Conservation (phyloP, 306 rosid species). For the Styphnolobium japonicum region DNA sequence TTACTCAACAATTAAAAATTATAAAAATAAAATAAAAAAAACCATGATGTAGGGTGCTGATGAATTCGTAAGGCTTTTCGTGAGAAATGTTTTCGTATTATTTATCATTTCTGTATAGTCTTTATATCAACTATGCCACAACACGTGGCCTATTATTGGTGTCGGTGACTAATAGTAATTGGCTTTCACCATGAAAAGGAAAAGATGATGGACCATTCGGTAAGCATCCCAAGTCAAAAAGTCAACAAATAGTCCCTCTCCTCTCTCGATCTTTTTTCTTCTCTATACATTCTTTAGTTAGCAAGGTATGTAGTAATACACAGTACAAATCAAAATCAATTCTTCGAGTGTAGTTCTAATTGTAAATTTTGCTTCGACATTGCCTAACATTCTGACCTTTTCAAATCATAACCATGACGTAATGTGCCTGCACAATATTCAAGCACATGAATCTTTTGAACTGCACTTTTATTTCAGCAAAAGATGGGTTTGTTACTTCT, state of each 20-base stretch:
- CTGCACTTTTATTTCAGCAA: too few relatives aligned
- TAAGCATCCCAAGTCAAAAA: not conserved
- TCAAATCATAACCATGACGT: too few relatives aligned
- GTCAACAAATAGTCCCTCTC: not conserved
- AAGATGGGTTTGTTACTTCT: too few relatives aligned
- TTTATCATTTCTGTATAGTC: not conserved
- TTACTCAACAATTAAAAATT: too few relatives aligned
- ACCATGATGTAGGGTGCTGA: too few relatives aligned
- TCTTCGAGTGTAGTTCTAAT: not conserved
- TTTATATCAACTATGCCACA: not conserved
- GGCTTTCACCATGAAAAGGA: slow-evolving; percentile 14
- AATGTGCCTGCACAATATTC: too few relatives aligned
- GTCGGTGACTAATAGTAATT: slow-evolving; percentile 45
- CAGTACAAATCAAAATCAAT: too few relatives aligned
- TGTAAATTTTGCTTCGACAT: not conserved
- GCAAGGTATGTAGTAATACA: too few relatives aligned
- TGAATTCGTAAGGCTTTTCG: too few relatives aligned
- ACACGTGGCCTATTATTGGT: slow-evolving; percentile 8
- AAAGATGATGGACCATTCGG: not conserved
- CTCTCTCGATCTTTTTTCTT: not conserved
- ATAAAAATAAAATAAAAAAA: not conserved
- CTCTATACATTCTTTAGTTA: too few relatives aligned
- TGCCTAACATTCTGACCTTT: not conserved
- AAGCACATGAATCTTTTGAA: too few relatives aligned
- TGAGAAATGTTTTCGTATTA: too few relatives aligned